phyloP scores from a whole-genome alignment of 257 asterid genomes.

The Nicotiana tomentosiformis region DNA sequence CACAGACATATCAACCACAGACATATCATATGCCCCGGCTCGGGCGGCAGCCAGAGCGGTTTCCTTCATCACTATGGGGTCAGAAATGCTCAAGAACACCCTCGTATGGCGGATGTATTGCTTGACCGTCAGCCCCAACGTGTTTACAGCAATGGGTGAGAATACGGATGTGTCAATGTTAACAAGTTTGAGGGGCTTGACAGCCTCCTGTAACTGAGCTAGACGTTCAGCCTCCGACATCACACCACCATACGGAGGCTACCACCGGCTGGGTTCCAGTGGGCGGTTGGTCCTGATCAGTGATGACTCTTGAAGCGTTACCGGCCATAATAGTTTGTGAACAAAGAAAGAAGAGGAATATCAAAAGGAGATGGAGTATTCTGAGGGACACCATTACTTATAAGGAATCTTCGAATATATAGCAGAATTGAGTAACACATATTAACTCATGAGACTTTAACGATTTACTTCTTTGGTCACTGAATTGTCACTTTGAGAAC shows the following conservation, averaged over 20 bases:
- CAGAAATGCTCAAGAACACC: neutral
- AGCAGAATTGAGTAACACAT: no score
- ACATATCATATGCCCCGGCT: neutral
- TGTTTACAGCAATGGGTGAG: neutral
- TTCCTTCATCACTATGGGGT: neutral
- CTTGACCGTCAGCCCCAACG: neutral
- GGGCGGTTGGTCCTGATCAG: no score
- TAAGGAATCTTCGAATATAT: no score
- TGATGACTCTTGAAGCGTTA: no score
- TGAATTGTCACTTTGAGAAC: no score
- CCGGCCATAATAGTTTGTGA: no score
- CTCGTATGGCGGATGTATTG: neutral
- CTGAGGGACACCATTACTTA: no score
- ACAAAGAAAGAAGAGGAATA: no score
- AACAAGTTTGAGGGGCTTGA: neutral
- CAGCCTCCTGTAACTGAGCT: neutral
- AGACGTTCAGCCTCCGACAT: neutral
- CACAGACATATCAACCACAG: neutral
- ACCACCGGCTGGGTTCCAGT: neutral
- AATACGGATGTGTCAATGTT: neutral
- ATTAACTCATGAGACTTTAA: no score
- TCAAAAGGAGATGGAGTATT: no score
- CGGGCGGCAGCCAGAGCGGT: neutral
- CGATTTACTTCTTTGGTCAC: no score
- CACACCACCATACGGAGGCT: neutral